These are phyloP conservation scores for Combretum micranthum DNA, from an alignment of 345 rosid genomes.

Conservation along the genomic window DNA sequence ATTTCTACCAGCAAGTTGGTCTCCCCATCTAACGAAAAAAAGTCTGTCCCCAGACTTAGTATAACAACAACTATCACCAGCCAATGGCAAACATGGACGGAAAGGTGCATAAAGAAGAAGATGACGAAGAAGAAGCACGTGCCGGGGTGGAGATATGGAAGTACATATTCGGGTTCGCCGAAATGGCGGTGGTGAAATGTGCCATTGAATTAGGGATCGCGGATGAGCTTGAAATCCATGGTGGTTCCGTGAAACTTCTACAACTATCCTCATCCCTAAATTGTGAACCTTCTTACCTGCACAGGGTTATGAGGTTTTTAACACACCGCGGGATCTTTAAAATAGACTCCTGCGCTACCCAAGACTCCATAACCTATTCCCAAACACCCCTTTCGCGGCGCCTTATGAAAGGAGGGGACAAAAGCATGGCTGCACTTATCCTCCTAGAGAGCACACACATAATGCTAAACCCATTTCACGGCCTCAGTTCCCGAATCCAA, in stretches of 20 bases:
- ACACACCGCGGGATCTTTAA: conserved; percentile 6
- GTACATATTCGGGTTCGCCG: conserved; percentile 8
- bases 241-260: not conserved
- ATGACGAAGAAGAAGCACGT: not conserved
- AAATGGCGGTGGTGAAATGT: conserved; percentile 11
- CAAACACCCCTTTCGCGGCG: conserved; percentile 8
- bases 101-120: not conserved
- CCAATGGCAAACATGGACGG: no score
- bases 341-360: not conserved
- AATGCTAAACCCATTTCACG: conserved; percentile 19
- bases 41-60: no score
- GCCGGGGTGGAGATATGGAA: conserved; percentile 8
- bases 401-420: not conserved
- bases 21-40: no score
- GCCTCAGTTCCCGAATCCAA: conserved; percentile 16
- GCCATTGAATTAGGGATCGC: conserved; percentile 13
- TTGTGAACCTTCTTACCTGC: conserved; percentile 2
- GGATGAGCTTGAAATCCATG: conserved; percentile 1
- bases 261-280: conserved; percentile 9
- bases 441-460: conserved; percentile 8
- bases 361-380: not conserved
- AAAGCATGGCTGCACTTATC: conserved; percentile 7
- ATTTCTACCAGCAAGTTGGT: no score
- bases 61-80: no score
- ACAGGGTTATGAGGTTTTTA: conserved; percentile 12